Conservation (phyloP, 192 early-diverging fungal genomes). For the Lobulomyces angularis region DNA sequence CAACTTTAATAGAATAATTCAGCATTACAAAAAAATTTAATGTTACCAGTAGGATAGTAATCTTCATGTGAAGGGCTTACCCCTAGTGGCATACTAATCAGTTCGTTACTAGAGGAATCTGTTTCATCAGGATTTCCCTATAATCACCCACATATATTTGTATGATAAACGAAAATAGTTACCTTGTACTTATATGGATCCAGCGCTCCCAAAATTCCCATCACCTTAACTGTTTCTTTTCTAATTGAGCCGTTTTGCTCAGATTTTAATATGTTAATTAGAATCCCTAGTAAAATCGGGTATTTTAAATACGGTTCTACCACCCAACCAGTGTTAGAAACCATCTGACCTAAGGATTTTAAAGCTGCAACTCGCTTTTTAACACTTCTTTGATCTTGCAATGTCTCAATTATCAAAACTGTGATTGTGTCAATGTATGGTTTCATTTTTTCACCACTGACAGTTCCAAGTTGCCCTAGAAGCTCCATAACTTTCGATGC, state of each 20-base stretch:
- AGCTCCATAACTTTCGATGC: slow-evolving; percentile 67
- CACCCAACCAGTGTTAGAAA: slow-evolving; percentile 74
- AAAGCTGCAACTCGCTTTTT: slow-evolving; percentile 80
- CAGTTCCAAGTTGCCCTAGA: slow-evolving; percentile 68
- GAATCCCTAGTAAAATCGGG: slow-evolving; percentile 64
- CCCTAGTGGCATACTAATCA: slow-evolving; percentile 29
- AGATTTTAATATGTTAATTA: slow-evolving; percentile 71
- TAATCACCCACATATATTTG: neutral
- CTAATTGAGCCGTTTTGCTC: slow-evolving; percentile 64
- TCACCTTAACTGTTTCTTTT: slow-evolving; percentile 71
- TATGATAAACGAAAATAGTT: neutral
- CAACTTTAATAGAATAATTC: too few relatives aligned
- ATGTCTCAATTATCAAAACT: slow-evolving; percentile 74
- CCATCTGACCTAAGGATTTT: slow-evolving; percentile 71
- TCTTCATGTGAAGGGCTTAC: slow-evolving; percentile 72
- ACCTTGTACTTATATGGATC: slow-evolving; percentile 76
- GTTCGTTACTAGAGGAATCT: slow-evolving; percentile 15
- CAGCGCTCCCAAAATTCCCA: slow-evolving; percentile 88
- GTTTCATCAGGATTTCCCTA: neutral
- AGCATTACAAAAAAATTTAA: too few relatives aligned
- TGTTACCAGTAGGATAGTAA: slow-evolving; percentile 80
- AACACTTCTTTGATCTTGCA: slow-evolving; percentile 73
- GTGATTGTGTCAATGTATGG: slow-evolving; percentile 71
- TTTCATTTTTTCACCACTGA: slow-evolving; percentile 70
- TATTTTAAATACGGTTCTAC: slow-evolving; percentile 82